A percentile compares a stretch with the other conserved stretches of the same genome.
These are phyloP conservation scores for Colletotrichum sp. DNA, from an alignment of 2,329 filamentous ascomycete species.

Conservation along the genomic window DNA sequence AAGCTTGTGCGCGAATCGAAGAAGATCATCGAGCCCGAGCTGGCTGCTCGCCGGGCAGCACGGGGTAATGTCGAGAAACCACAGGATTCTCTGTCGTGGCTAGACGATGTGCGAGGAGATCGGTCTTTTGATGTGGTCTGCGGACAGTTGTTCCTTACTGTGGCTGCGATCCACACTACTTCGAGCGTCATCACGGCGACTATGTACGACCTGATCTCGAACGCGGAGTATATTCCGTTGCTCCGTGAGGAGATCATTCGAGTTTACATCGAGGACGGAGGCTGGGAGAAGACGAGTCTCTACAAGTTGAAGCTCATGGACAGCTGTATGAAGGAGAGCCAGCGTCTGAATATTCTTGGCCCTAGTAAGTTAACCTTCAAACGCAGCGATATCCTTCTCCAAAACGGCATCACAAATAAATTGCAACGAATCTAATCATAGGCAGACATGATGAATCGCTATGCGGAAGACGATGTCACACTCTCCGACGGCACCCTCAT, in stretches of 20 bases:
- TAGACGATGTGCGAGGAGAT: background rate
- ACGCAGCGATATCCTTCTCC: too few relatives aligned
- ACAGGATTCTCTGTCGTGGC: background rate
- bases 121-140: background rate
- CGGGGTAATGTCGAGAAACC: background rate
- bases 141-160: background rate
- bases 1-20: background rate
- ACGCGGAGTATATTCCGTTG: background rate
- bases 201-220: background rate
- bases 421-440: background rate
- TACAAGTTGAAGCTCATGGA: background rate
- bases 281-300: background rate
- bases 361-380: background rate
- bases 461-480: background rate
- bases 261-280: background rate
- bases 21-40: background rate
- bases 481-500: background rate
- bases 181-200: background rate
- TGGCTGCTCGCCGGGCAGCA: background rate
- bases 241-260: background rate
- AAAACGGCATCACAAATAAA: too few relatives aligned
- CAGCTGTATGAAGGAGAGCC: background rate
- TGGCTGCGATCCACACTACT: background rate
- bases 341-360: background rate
- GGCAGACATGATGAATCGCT: background rate